phyloP scores from a whole-genome alignment of 306 rosid species.

The Biancaea sappan region DNA sequence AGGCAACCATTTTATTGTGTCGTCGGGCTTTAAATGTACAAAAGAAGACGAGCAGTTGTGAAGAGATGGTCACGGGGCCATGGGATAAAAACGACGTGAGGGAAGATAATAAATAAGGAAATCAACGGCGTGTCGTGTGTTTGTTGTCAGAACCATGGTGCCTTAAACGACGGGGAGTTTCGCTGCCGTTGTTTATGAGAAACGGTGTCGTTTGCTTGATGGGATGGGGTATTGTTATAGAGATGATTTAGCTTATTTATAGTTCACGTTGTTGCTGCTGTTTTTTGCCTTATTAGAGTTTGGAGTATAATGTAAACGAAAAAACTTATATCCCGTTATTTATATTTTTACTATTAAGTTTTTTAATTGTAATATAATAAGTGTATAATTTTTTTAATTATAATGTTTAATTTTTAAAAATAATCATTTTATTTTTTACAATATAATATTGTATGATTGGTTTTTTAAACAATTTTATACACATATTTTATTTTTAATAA shows the following conservation, averaged over 20 bases:
- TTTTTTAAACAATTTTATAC: too few relatives aligned
- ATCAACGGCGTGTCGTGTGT: not conserved
- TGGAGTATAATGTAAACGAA: too few relatives aligned
- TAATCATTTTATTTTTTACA: too few relatives aligned
- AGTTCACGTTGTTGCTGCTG: not conserved
- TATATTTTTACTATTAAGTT: too few relatives aligned
- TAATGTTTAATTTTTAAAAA: too few relatives aligned
- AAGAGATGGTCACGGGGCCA: not conserved
- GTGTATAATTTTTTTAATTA: too few relatives aligned
- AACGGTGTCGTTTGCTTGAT: not conserved
- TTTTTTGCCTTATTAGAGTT: too few relatives aligned
- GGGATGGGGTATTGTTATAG: not conserved
- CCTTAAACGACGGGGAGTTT: slow-evolving; percentile 4
- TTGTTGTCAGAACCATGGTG: not conserved
- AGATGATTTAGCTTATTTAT: not conserved
- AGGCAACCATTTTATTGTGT: not conserved
- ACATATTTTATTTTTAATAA: too few relatives aligned
- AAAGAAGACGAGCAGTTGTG: not conserved
- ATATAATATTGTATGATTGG: too few relatives aligned
- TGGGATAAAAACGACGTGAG: not conserved
- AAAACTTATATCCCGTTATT: too few relatives aligned
- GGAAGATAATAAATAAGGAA: not conserved
- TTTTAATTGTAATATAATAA: too few relatives aligned
- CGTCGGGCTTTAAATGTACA: slow-evolving; percentile 26
- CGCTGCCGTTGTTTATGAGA: not conserved